Base-by-base conservation (phyloP, 768 basidiomycete species). In the Mycena metata region DNA sequence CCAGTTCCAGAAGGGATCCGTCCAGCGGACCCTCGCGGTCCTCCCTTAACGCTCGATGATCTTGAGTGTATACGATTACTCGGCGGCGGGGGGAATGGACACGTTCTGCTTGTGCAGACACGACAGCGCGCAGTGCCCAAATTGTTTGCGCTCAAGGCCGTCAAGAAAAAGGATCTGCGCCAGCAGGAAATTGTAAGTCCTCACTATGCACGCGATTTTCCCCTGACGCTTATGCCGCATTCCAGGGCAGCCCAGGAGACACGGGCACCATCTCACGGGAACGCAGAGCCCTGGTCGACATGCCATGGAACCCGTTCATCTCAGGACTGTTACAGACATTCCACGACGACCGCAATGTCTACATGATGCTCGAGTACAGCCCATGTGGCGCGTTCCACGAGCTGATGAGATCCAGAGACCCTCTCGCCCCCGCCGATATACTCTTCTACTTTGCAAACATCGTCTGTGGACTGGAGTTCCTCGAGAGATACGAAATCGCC, bases 361-460 rank as follows among this genome's bases (percentile, higher is more conserved):
- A 90, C 71, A 72, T 85, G 41, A 75, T 85, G 73, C 76, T 88
- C 36, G 89, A 91, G 75, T 81, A 81, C 70, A 81, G 84, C 16
- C 83, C 86, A 0, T 79, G 81, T 35, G 84, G 83, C 1, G 83
- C 81, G 6, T 75, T 90, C 82, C 36, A 82, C 85, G 39, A 10
- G 39, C 39, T 76, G 76, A 36, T 24, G 12, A 72, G 66, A 15
- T 30, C 30, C 30, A 71, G 69, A 1, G 76, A 72, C 13, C 79
- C 79, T 11, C 69, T 87, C 11, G 73, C 79, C 8, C 73, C 79
- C 9, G 50, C 74, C 2, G 74, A 70, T 0, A 77, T 80, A 9
- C 78, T 79, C 7, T 91, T 91, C 76, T 90, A 88, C 76, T 85
- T 83, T 69, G 78, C 83, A 26, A 90, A 89, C 69, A 83, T 89